Evolutionary conservation across 305 asterid species (phyloP).

Genomic region (Fraxinus sp.): DNA sequence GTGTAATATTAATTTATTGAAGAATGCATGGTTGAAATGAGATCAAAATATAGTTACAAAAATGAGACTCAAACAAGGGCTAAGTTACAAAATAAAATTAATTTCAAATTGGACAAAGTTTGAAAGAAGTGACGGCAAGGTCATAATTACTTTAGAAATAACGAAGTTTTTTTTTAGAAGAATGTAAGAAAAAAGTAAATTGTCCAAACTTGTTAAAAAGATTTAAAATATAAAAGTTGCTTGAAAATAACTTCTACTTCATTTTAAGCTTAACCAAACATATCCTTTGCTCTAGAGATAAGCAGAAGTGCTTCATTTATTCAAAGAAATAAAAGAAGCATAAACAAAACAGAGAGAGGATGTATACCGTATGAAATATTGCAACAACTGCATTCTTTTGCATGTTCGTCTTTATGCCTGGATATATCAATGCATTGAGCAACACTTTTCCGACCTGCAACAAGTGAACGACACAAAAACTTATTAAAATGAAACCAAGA

Average conservation of each 20-base stretch:
- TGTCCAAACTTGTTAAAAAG: not conserved
- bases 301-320: not conserved
- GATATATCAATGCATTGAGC: slow-evolving; percentile 81
- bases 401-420: slow-evolving; percentile 76
- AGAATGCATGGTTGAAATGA: too few relatives aligned
- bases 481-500: slow-evolving; percentile 7
- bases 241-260: not conserved
- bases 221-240: not conserved
- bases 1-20: too few relatives aligned
- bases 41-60: too few relatives aligned
- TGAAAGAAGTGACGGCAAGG: not conserved
- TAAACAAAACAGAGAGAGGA: slow-evolving; percentile 2
- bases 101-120: not conserved
- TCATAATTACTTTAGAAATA: not conserved
- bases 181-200: not conserved
- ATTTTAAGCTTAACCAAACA: not conserved
- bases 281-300: not conserved
- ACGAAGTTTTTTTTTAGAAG: not conserved
- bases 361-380: slow-evolving; percentile 78
- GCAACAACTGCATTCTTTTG: slow-evolving; percentile 78
- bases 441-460: slow-evolving; percentile 79
- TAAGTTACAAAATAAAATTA: not conserved
- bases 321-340: not conserved
- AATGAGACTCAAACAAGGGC: too few relatives aligned
- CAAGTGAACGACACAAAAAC: slow-evolving; percentile 18